Conservation (phyloP, 345 rosid species). For the rapeseed (Brassica napus) region DNA sequence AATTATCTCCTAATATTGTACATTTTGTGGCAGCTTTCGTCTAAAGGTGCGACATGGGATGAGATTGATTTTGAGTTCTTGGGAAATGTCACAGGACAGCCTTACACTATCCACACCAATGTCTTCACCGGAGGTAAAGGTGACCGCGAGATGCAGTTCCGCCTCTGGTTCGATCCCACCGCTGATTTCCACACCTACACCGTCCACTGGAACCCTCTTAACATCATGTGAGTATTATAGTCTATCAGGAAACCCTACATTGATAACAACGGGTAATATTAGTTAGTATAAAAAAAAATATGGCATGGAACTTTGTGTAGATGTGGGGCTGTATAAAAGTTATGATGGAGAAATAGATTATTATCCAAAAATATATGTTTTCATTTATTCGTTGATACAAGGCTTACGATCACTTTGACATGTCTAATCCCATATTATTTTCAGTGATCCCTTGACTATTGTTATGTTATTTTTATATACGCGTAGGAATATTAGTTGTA, state of each 20-base stretch:
- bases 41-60: conserved; percentile 48
- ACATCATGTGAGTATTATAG: conserved; percentile 46
- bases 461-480: not conserved
- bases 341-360: no score
- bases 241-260: not conserved
- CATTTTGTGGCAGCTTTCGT: conserved; percentile 47
- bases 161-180: conserved; percentile 68
- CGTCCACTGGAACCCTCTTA: conserved; percentile 56
- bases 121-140: conserved; percentile 66
- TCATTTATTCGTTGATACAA: not conserved
- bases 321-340: no score
- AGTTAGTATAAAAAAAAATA: not conserved
- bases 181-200: conserved; percentile 63
- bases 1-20: not conserved
- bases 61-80: conserved; percentile 77
- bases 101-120: conserved; percentile 65
- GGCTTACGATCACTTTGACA: not conserved
- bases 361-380: not conserved
- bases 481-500: not conserved
- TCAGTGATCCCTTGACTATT: not conserved
- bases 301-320: no score
- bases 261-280: not conserved
- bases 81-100: conserved; percentile 58
- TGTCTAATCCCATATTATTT: not conserved
- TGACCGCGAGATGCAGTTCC: conserved; percentile 62